Evolutionary conservation across 495 filamentous ascomycete species (phyloP).

Genomic region (Aspergillus kassunensis): DNA sequence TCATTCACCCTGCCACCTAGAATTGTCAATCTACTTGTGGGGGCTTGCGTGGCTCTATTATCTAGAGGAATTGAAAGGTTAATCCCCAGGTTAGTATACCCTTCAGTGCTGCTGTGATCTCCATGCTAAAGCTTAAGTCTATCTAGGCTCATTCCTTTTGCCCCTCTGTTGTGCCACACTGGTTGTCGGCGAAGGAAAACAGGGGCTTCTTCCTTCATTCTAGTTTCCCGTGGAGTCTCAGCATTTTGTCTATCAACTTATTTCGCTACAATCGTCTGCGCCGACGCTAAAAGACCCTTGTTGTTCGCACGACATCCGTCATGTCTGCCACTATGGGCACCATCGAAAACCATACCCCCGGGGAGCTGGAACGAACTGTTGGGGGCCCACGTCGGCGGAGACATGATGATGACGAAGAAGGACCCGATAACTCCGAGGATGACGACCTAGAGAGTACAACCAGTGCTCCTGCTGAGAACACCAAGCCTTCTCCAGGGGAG

Average conservation of each 20-base stretch:
- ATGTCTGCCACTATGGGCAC: slow-evolving; percentile 68
- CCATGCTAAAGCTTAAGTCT: neutral
- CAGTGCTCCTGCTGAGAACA: slow-evolving; percentile 74
- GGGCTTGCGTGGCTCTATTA: slow-evolving; percentile 9
- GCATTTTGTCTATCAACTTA: slow-evolving; percentile 4
- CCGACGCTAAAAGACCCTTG: neutral
- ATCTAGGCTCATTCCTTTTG: slow-evolving; percentile 17
- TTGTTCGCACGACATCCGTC: slow-evolving; percentile 37
- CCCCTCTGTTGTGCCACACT: slow-evolving; percentile 27
- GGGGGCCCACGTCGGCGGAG: slow-evolving; percentile 64
- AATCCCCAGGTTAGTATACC: neutral
- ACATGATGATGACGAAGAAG: slow-evolving; percentile 82
- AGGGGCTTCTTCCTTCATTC: slow-evolving; percentile 2
- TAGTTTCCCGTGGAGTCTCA: slow-evolving; percentile 9
- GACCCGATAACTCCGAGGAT: slow-evolving; percentile 70
- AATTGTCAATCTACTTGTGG: slow-evolving; percentile 11
- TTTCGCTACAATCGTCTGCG: neutral
- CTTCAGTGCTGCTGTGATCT: neutral
- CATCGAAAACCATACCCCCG: slow-evolving; percentile 60
- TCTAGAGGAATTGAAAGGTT: slow-evolving; percentile 1
- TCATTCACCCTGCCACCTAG: slow-evolving; percentile 13
- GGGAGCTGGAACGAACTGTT: slow-evolving; percentile 71
- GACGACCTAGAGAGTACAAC: slow-evolving; percentile 90
- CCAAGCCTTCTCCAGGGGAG: slow-evolving; percentile 60
- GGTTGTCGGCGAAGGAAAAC: slow-evolving; percentile 9